These are phyloP conservation scores for Mariannaea elegans DNA, from an alignment of 2,329 filamentous ascomycete genomes.

Conservation along the genomic window DNA sequence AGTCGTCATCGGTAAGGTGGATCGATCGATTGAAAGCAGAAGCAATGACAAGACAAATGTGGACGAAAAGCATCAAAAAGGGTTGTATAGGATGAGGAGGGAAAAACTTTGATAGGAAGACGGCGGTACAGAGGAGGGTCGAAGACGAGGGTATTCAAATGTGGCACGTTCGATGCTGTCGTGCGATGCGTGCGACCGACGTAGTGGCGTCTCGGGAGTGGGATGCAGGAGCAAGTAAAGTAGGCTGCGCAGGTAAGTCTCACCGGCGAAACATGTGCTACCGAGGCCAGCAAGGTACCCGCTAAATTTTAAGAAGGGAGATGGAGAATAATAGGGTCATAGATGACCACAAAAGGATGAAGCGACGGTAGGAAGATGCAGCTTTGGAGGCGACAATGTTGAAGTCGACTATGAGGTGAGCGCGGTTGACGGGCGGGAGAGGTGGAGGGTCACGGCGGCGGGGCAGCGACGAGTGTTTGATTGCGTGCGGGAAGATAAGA, in stretches of 20 bases:
- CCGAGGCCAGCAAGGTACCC: conserved; percentile 32
- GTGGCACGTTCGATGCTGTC: conserved; percentile 15
- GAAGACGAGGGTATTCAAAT: conserved; percentile 20
- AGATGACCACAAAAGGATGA: conserved; percentile 35
- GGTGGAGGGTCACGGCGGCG: conserved; percentile 34
- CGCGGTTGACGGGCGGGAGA: conserved; percentile 22
- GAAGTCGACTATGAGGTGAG: conserved; percentile 21
- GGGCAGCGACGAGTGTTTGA: conserved; percentile 25
- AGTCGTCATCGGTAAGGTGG: conserved; percentile 38
- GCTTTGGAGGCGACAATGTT: conserved; percentile 18
- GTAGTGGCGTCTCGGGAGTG: conserved; percentile 31
- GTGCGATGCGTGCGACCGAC: conserved; percentile 34
- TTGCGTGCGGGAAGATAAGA: conserved; percentile 15
- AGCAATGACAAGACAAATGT: conserved; percentile 18
- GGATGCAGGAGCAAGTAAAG: conserved; percentile 30
- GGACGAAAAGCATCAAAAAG: conserved; percentile 19
- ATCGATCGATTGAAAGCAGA: conserved; percentile 29
- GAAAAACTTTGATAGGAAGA: conserved; percentile 14
- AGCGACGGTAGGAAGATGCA: conserved; percentile 20
- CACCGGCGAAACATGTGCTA: conserved; percentile 43
- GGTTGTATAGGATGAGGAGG: conserved; percentile 1
- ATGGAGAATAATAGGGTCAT: neutral
- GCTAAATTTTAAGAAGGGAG: conserved; percentile 18
- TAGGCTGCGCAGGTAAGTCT: conserved; percentile 38
- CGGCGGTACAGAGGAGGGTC: conserved; percentile 12